These are phyloP conservation scores for Wilcoxina mikolae DNA, from an alignment of 495 filamentous ascomycete species.

Conservation along the genomic window DNA sequence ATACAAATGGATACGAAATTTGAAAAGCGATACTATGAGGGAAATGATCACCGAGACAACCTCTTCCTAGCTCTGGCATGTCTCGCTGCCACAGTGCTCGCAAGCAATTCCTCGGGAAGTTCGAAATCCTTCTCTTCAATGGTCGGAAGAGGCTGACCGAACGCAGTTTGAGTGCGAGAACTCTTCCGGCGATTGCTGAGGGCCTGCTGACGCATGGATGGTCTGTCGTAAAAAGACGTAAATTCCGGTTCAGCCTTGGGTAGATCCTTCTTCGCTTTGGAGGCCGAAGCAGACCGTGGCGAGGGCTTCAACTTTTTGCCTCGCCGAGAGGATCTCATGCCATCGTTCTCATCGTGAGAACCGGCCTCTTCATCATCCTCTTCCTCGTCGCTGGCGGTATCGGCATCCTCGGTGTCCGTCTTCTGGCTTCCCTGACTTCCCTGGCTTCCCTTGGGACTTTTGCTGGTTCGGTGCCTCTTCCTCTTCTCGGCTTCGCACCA, in stretches of 20 bases:
- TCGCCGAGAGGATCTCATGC: neutral
- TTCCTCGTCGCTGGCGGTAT: conserved; percentile 9
- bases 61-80: conserved; percentile 49
- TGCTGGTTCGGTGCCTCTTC: conserved; percentile 35
- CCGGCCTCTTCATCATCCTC: conserved; percentile 11
- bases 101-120: conserved; percentile 51
- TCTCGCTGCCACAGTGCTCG: conserved; percentile 46
- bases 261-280: conserved; percentile 8
- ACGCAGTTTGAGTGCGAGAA: conserved; percentile 38
- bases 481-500: conserved; percentile 89
- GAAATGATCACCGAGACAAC: conserved; percentile 31
- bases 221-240: conserved; percentile 69
- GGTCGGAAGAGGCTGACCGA: conserved; percentile 71
- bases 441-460: conserved; percentile 15
- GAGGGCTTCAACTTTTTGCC: neutral
- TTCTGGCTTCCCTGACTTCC: conserved; percentile 17
- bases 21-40: conserved; percentile 22
- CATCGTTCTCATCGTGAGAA: conserved; percentile 16
- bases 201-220: conserved; percentile 60
- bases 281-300: neutral
- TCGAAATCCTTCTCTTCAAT: conserved; percentile 52
- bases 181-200: conserved; percentile 24
- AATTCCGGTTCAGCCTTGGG: conserved; percentile 37
- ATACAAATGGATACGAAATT: conserved; percentile 7
- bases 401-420: conserved; percentile 12